Conservation (phyloP, 2,329 filamentous ascomycete genomes). For the Hypoxylon sp. region DNA sequence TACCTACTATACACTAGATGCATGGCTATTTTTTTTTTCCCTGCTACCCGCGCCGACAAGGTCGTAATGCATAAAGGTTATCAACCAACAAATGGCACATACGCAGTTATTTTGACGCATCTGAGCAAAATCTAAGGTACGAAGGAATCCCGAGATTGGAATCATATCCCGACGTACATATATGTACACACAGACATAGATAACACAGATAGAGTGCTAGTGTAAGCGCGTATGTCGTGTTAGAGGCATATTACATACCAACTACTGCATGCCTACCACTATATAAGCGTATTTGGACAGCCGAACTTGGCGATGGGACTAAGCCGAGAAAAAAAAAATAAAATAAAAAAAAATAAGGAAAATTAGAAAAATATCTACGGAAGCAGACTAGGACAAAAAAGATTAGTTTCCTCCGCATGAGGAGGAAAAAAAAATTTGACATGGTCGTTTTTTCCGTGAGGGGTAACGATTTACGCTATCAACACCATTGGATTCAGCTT, state of each 20-base stretch:
- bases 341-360: no score
- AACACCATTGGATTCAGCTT: constrained; percentile 1
- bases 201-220: constrained; percentile 16
- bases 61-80: constrained; percentile 21
- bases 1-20: background rate
- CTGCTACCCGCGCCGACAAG: constrained; percentile 1
- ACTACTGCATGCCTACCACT: background rate
- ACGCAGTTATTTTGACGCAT: constrained; percentile 21
- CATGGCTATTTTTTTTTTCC: background rate
- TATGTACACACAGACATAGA: constrained; percentile 9
- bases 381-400: constrained; percentile 7
- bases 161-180: constrained; percentile 4
- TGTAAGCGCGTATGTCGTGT: constrained; percentile 13
- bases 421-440: constrained; percentile 16
- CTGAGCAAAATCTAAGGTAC: constrained; percentile 14
- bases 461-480: constrained; percentile 35
- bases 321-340: constrained; percentile 8
- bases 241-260: constrained; percentile 12
- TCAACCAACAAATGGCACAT: constrained; percentile 12
- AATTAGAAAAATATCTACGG: background rate
- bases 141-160: constrained; percentile 14
- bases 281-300: background rate
- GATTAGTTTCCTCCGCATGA: constrained; percentile 34
- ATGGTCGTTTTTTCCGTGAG: constrained; percentile 14
- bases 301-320: constrained; percentile 22